phyloP scores from a whole-genome alignment of 345 rosid genomes.

The Gossypium anomalum region DNA sequence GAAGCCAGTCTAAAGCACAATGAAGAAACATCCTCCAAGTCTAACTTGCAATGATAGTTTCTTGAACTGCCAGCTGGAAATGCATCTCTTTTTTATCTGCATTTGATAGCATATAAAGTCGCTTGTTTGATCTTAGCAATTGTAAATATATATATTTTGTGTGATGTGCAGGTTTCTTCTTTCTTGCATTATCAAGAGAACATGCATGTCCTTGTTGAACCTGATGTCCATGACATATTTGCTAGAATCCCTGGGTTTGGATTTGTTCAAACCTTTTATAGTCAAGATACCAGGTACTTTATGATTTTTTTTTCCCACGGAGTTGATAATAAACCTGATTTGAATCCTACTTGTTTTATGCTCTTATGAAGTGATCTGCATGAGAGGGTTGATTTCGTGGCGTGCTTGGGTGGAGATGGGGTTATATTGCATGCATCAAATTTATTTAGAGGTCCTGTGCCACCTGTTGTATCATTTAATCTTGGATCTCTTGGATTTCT shows the following conservation, averaged over 20 bases:
- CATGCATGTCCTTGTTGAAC: conserved; percentile 96
- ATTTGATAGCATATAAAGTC: background rate
- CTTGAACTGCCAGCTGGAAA: background rate
- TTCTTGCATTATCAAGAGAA: conserved; percentile 88
- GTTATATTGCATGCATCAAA: conserved; percentile 95
- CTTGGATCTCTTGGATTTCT: conserved; percentile 98
- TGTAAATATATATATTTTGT: conserved; percentile 16
- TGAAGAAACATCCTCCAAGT: background rate
- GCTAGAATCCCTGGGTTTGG: conserved; percentile 99
- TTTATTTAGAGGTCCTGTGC: conserved; percentile 86
- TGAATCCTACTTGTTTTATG: conserved; percentile 8
- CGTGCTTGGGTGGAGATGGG: conserved; percentile 98
- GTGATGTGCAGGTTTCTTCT: conserved; percentile 63
- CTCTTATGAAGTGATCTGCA: conserved; percentile 71
- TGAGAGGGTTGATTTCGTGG: conserved; percentile 95
- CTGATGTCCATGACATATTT: conserved; percentile 92
- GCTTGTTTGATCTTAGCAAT: background rate
- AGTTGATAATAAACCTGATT: conserved; percentile 13
- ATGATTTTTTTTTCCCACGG: background rate
- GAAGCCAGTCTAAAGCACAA: background rate
- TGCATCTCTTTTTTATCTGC: background rate
- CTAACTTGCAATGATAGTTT: background rate
- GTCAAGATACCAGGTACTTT: conserved; percentile 87
- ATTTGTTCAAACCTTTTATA: conserved; percentile 92
- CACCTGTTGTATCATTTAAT: conserved; percentile 94